Base-by-base conservation (phyloP, 2,329 filamentous ascomycete genomes). In the Trichoderma sp. region DNA sequence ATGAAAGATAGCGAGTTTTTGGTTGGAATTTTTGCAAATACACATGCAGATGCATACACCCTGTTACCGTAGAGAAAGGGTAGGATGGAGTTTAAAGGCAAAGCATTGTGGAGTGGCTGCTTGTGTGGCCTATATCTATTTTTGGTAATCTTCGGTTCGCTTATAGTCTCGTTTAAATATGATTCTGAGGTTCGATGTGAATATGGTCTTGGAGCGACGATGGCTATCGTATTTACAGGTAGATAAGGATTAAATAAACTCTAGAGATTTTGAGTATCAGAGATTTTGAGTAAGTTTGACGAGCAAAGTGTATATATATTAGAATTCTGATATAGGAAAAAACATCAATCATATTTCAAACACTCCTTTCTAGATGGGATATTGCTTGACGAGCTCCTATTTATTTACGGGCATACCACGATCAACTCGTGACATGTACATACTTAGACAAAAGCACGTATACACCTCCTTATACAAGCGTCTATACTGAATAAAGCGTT, bases 41-140 rank as follows among this genome's bases (percentile, higher is more conserved):
- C 62, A 65, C 35, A 24, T 59, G 24, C 35, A 24, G 14, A 43
- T 52, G 60, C 58, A 70, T 73, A 52, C 59, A 72, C 70, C 70
- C 56, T 70, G 72, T 19, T 70, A 70, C 71, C 75, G 75, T 76
- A 70, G 72, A 67, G 72, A 58, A 52, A 33, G 24, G 63, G 55
- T 35, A 21, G 43, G 55, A 37, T n/a, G 59, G 67, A 69, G 59
- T 69, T 64, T 5, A 11, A 14, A 16, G 65, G 57, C 33, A 40
- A 49, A 55, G 13, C 29, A 52, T 66, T 16, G 29, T 24, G 3
- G 62, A 57, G 47, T 24, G 35, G 62, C 27, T 49, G 61, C 4
- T 4, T 19, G 49, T 43, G 61, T 16, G 61, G 53, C 47, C 21
- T 35, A 27, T 53, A 27, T 63, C 37, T 53, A 55, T 24, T 55